Evolutionary conservation across 306 rosid genomes (phyloP), one percentile per base, ranked within the genome.

Genomic region (Cucumis melo): DNA sequence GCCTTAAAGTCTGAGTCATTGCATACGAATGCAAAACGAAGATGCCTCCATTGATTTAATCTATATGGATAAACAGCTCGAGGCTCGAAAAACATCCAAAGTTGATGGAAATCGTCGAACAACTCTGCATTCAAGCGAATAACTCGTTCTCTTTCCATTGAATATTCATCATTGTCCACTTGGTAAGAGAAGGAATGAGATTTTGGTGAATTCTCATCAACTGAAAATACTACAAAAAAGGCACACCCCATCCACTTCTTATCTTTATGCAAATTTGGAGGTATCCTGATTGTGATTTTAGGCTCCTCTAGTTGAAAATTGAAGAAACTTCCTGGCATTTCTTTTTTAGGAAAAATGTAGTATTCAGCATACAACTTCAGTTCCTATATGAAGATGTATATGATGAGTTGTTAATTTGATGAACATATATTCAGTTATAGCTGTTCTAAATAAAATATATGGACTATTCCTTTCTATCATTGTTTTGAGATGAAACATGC

Each of bases 111-210:
- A 7, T 38, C 23, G 12, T 68, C 19, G 8, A 2, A 19, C 9
- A 53, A 14, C 0, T 5, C 6, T 6, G 3, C 1, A 3, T 32
- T 36, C 17, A 73, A 51, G 63, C 7, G 1, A 19, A 53, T 19
- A 15, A 53, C 19, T 15, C 64, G 19, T 73, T 51, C 48, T 5
- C 77, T 29, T 73, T 55, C 3, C 77, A 73, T 51, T 19, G 27
- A 8, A 34, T 73, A 73, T 53, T 73, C 77, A 73, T 73, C 77
- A 32, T 51, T 51, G 2, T 73, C 63, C 32, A 73, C 77, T 53
- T 73, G 77, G 13, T 73, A 73, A 32, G 77, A 73, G 77, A 73
- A 73, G 46, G 77, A 73, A 54, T 73, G 77, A 19, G 63, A 34
- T 1, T 5, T 73, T 32, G 38, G 41, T 19, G 77, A 73, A 4